phyloP scores from a whole-genome alignment of 306 rosid species.

The Cicer pinnatifidum region DNA sequence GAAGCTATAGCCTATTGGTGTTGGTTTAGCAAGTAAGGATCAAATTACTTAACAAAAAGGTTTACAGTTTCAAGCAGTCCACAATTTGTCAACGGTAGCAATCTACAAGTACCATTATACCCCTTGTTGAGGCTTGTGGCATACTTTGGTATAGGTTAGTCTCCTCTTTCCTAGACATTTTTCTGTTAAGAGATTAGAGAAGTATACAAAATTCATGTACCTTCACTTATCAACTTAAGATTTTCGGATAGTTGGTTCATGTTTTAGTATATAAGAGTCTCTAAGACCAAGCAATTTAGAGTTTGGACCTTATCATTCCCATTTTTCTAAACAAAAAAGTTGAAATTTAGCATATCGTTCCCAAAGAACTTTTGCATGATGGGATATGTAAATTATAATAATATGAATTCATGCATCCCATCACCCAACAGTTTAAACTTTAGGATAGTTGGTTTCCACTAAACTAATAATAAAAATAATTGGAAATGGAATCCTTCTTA shows the following conservation, averaged over 20 bases:
- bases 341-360: neutral
- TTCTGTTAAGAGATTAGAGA: neutral
- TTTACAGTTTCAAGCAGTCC: constrained; percentile 2
- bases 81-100: neutral
- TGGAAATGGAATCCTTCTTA: constrained; percentile 8
- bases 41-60: constrained; percentile 11
- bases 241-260: constrained; percentile 6
- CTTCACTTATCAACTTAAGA: neutral
- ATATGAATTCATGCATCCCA: constrained; percentile 16
- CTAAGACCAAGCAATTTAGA: constrained; percentile 2
- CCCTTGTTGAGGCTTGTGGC: constrained; percentile 1
- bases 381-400: neutral
- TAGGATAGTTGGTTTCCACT: constrained; percentile 9
- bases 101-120: constrained; percentile 8
- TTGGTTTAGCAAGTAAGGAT: constrained; percentile 11
- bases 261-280: neutral
- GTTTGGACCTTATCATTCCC: neutral
- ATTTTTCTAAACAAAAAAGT: constrained; percentile 1
- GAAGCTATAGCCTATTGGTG: neutral
- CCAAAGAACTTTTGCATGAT: constrained; percentile 19
- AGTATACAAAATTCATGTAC: neutral
- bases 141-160: neutral
- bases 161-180: constrained; percentile 16
- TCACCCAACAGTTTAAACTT: constrained; percentile 25
- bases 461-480: neutral